A percentile compares a stretch with the other conserved stretches of the same genome.
Conservation (phyloP, 1,139 yeast species). For the Taphrina betulina region DNA sequence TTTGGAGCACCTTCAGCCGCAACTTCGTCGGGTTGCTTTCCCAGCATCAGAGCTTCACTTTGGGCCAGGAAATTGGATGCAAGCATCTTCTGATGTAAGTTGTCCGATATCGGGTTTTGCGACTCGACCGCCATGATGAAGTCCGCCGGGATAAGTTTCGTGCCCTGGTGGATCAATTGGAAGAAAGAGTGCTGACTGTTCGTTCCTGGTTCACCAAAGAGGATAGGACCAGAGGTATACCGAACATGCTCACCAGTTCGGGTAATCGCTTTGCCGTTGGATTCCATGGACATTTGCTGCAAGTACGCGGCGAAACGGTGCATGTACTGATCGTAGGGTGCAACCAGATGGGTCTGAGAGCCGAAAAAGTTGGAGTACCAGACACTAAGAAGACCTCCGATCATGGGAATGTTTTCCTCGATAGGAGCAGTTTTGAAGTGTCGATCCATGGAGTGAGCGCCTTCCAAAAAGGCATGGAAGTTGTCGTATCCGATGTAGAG, state of each 20-base stretch:
- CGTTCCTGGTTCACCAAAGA: conserved; percentile 98
- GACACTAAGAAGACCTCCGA: conserved; percentile 89
- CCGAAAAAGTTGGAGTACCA: conserved; percentile 99
- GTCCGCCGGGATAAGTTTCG: conserved; percentile 94
- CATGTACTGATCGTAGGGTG: conserved; percentile 97
- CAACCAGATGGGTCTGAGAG: conserved; percentile 96
- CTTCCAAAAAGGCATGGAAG: conserved; percentile 85
- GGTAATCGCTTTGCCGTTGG: conserved; percentile 96
- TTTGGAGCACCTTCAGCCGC: conserved; percentile 79
- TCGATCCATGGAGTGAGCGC: conserved; percentile 95
- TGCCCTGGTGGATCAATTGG: conserved; percentile 99
- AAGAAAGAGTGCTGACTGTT: conserved; percentile 99
- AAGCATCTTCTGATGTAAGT: conserved; percentile 94
- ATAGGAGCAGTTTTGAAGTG: conserved; percentile 82
- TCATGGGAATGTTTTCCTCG: conserved; percentile 84
- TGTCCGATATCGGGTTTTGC: conserved; percentile 93
- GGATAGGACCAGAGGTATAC: conserved; percentile 92
- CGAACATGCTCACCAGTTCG: conserved; percentile 86
- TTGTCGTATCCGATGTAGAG: conserved; percentile 92
- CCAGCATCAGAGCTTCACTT: conserved; percentile 96
- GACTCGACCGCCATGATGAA: conserved; percentile 96
- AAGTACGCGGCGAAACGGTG: conserved; percentile 99
- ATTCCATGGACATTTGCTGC: conserved; percentile 98
- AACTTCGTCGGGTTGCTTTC: conserved; percentile 82
- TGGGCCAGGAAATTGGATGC: conserved; percentile 98